These are phyloP conservation scores for Haplosporangium sp. DNA, from an alignment of 371 early-diverging fungal genomes.

Conservation along the genomic window DNA sequence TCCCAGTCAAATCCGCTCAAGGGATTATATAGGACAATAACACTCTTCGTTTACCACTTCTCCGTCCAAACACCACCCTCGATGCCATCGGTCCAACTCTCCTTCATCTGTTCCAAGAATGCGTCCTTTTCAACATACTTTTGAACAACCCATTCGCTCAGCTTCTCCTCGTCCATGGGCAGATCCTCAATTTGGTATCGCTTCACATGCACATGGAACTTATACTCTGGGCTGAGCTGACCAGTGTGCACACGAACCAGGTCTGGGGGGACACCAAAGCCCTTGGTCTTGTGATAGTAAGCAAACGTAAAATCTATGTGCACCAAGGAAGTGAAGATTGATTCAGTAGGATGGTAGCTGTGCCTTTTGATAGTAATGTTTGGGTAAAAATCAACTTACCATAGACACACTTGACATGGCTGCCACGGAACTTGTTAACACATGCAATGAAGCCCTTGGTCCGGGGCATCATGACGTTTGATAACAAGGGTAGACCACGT, in stretches of 20 bases:
- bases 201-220: constrained; percentile 76
- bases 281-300: constrained; percentile 61
- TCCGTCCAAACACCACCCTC: constrained; percentile 61
- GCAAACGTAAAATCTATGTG: constrained; percentile 71
- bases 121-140: constrained; percentile 75
- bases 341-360: not conserved
- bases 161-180: constrained; percentile 66
- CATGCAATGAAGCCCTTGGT: constrained; percentile 84
- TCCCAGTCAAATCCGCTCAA: too few species aligned
- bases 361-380: not conserved
- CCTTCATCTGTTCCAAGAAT: constrained; percentile 62
- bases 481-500: constrained; percentile 67
- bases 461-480: constrained; percentile 81
- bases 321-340: not conserved
- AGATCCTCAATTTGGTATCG: constrained; percentile 69
- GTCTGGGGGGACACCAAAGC: constrained; percentile 66
- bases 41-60: constrained; percentile 23
- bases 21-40: too few species aligned
- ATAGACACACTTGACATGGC: constrained; percentile 76
- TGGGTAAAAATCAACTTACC: constrained; percentile 53
- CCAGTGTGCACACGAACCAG: constrained; percentile 69
- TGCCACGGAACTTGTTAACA: constrained; percentile 67
- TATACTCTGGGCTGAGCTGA: constrained; percentile 68
- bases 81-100: constrained; percentile 63
- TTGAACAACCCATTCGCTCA: constrained; percentile 70